Evolutionary conservation across 768 basidiomycete species (phyloP), one percentile per base, ranked within the genome.

Genomic region (Chalciporus sphaerocephalus): DNA sequence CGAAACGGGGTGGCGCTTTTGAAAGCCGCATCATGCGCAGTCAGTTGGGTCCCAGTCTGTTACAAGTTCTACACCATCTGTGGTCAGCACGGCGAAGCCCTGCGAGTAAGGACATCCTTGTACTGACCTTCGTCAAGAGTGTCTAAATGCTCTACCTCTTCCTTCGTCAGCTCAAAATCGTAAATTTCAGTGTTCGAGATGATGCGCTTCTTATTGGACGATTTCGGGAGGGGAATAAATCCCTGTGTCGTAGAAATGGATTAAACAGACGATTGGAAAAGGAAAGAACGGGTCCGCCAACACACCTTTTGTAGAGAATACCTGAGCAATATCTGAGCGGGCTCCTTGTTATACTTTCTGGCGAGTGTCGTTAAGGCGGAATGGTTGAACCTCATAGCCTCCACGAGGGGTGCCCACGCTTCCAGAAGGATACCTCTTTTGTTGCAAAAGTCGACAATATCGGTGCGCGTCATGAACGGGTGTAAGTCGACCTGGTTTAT

Each of bases 221-320:
- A 81, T 61, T 87, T 87, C 5, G 85, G 84, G 0, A 88, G 66
- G 2, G 82, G 80, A 23, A 85, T 68, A 54, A 72, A 86, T 21
- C 40, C 44, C 59, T 52, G 36, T 21, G 15, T 24, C 27, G 34
- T 21, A 28, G 18, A 20, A 7, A 8, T n/a, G n/a, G 39, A 43
- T 40, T 13, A 28, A 24, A 35, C 20, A n/a, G 16, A 40, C 8
- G 25, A 32, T n/a, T 32, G 30, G 30, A 32, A 32, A 32, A 9
- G 22, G 38, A 23, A 38, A n/a, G 16, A n/a, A 38, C 37, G 22
- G 48, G 38, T 35, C 37, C 22, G 16, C 5, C 37, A 25, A 27
- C 47, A 41, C 44, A 81, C 87, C 71, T 86, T 84, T 62, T 92
- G 86, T n/a, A 92, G 64, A 10, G 80, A 83, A 33, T 44, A 56